phyloP scores from a whole-genome alignment of 2,329 filamentous ascomycete genomes.

The Fusarium clavum region DNA sequence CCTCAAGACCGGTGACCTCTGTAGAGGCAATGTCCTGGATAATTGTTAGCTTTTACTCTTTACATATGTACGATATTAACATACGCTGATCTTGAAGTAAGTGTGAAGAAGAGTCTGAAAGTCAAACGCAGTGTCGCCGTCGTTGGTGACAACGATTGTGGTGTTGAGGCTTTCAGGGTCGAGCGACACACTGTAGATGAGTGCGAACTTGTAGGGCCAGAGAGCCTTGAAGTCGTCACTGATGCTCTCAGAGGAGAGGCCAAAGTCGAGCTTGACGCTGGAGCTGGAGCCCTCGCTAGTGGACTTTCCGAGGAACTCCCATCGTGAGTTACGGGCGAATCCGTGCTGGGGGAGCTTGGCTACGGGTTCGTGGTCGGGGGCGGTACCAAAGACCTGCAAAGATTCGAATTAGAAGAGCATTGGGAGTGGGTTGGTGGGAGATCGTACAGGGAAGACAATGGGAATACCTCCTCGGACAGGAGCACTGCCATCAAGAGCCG shows the following conservation, averaged over 20 bases:
- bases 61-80: constrained; percentile 43
- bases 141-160: constrained; percentile 87
- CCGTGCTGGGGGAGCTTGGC: constrained; percentile 89
- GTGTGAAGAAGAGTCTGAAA: constrained; percentile 93
- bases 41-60: background rate
- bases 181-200: constrained; percentile 94
- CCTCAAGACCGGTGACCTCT: constrained; percentile 79
- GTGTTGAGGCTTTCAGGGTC: constrained; percentile 80
- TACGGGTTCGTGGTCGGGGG: constrained; percentile 80
- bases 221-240: constrained; percentile 73
- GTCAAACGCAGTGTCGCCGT: constrained; percentile 84
- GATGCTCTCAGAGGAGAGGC: constrained; percentile 80
- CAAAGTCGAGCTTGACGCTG: constrained; percentile 94
- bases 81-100: constrained; percentile 84
- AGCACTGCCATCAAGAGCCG: constrained; percentile 87
- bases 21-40: constrained; percentile 82
- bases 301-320: constrained; percentile 95
- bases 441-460: constrained; percentile 87
- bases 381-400: constrained; percentile 83
- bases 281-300: constrained; percentile 65
- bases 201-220: constrained; percentile 89
- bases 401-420: constrained; percentile 2
- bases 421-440: background rate
- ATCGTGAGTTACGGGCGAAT: constrained; percentile 88
- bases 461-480: constrained; percentile 92